Conservation (phyloP, 345 rosid genomes). For the Psidium guajava region DNA sequence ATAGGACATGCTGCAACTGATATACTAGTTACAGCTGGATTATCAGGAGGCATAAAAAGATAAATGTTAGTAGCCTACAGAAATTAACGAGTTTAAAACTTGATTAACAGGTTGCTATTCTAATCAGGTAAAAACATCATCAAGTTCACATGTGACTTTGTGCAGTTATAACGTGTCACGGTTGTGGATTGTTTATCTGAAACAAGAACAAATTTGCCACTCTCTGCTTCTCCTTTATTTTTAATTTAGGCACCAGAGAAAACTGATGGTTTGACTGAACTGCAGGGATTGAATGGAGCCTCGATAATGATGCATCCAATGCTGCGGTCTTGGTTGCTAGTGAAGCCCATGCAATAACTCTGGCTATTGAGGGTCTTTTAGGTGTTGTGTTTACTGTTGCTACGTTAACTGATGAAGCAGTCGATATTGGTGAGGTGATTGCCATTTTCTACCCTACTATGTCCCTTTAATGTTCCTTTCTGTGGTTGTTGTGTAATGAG, state of each 20-base stretch:
- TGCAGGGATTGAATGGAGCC: slow-evolving; percentile 97
- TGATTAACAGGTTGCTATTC: not conserved
- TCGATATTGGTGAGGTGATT: slow-evolving; percentile 83
- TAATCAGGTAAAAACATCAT: not conserved
- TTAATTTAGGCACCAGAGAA: not conserved
- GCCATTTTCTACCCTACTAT: slow-evolving; percentile 4
- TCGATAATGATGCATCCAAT: slow-evolving; percentile 95
- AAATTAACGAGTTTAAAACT: not conserved
- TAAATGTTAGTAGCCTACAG: not conserved
- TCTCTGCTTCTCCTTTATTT: not conserved
- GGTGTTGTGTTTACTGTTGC: slow-evolving; percentile 95
- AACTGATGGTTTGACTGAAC: not conserved
- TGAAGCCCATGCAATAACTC: slow-evolving; percentile 93
- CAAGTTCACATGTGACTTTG: not conserved
- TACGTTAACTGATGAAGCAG: slow-evolving; percentile 92
- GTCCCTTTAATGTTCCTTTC: not conserved
- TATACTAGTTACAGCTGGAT: not conserved
- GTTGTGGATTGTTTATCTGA: not conserved
- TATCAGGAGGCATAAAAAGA: not conserved
- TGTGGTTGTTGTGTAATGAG: not conserved
- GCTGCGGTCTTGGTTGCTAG: slow-evolving; percentile 97
- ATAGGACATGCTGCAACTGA: not conserved
- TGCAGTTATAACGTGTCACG: not conserved
- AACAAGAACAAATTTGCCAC: not conserved
- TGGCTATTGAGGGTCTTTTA: slow-evolving; percentile 90